These are phyloP conservation scores for Paramecium octaurelia DNA, from an alignment of 73 alveolate genomes.

Conservation along the genomic window DNA sequence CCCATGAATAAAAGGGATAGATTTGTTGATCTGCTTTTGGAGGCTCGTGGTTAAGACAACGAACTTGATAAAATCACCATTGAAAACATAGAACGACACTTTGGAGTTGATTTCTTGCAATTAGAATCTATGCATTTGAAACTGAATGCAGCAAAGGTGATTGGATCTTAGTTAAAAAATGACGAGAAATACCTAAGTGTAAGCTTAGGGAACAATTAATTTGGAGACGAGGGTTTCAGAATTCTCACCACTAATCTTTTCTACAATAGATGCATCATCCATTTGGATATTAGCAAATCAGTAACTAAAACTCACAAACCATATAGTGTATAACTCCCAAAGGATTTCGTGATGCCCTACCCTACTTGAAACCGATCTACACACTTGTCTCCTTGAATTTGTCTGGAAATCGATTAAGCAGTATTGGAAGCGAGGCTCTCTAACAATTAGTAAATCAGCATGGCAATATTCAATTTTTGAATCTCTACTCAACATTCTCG, in stretches of 20 bases:
- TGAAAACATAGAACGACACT: neutral
- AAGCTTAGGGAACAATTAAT: neutral
- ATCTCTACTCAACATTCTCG: neutral
- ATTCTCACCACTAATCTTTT: neutral
- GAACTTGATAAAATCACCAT: neutral
- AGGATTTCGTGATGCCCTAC: slow-evolving; percentile 10
- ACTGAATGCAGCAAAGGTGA: neutral
- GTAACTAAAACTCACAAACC: slow-evolving; percentile 9
- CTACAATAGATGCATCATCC: slow-evolving; percentile 1
- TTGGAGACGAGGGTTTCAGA: slow-evolving; percentile 26
- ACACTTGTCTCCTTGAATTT: neutral
- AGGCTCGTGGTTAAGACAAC: neutral
- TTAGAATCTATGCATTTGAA: neutral
- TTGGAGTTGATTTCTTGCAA: neutral
- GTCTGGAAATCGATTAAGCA: slow-evolving; percentile 2
- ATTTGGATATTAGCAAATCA: slow-evolving; percentile 40
- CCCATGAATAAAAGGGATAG: neutral
- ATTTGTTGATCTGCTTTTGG: neutral
- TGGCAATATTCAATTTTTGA: neutral
- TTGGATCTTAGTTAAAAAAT: neutral
- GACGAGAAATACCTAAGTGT: neutral
- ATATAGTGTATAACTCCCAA: slow-evolving; percentile 22
- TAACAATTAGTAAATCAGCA: neutral
- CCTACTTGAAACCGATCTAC: neutral
- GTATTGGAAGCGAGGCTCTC: neutral